These are phyloP conservation scores for Aspergillus bertholletiae DNA, from an alignment of 495 filamentous ascomycete species.

Conservation along the genomic window DNA sequence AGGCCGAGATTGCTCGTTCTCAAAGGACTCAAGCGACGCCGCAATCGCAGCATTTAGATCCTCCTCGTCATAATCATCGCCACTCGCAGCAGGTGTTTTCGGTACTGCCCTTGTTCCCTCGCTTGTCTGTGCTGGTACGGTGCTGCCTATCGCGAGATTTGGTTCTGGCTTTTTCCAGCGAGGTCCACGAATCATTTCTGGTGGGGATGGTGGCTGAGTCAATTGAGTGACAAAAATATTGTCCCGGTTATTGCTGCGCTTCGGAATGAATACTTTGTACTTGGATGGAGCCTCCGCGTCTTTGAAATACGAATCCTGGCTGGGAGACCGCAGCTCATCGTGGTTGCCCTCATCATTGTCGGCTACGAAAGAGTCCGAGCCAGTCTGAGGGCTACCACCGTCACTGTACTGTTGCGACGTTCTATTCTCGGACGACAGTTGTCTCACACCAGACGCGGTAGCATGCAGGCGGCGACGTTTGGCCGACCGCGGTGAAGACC, in stretches of 20 bases:
- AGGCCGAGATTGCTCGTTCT: conserved; percentile 27
- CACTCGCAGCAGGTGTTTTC: background rate
- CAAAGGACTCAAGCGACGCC: conserved; percentile 39
- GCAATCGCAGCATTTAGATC: conserved; percentile 37
- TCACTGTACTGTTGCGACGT: conserved; percentile 4
- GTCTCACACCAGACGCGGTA: background rate
- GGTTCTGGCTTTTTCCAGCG: conserved; percentile 47
- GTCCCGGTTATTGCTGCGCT: conserved; percentile 37
- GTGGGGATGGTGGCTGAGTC: conserved; percentile 47
- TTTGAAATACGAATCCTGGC: conserved; percentile 11
- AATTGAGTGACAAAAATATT: conserved; percentile 53
- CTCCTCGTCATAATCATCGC: conserved; percentile 29
- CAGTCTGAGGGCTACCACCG: conserved; percentile 15
- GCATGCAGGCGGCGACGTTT: conserved; percentile 32
- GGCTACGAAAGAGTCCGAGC: conserved; percentile 25
- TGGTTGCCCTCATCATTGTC: conserved; percentile 11
- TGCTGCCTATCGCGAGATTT: background rate
- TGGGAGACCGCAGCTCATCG: conserved; percentile 13
- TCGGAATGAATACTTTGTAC: conserved; percentile 44
- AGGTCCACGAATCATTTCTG: conserved; percentile 50
- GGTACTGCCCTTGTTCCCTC: background rate
- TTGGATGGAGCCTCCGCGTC: conserved; percentile 30
- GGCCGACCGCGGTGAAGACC: conserved; percentile 21
- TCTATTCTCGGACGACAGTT: background rate
- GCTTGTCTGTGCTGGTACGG: conserved; percentile 1